These are phyloP conservation scores for Claviceps capensis DNA, from an alignment of 2,329 filamentous ascomycete species.

Conservation along the genomic window DNA sequence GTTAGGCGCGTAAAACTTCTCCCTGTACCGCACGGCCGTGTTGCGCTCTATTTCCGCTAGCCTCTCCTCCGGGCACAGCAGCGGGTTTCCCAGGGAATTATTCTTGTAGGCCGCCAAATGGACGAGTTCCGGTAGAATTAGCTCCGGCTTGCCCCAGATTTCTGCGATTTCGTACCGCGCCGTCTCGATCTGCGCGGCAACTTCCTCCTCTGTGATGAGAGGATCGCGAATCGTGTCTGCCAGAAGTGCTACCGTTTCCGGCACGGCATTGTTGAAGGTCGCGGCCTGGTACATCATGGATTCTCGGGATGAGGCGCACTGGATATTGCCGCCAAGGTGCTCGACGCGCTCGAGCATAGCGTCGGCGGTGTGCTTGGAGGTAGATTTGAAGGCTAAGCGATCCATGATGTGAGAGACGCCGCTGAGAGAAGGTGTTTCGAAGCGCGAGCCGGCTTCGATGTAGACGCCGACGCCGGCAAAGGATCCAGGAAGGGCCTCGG, in stretches of 20 bases:
- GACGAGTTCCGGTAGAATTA: constrained; percentile 88
- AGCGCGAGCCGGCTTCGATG: constrained; percentile 87
- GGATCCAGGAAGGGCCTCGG: constrained; percentile 83
- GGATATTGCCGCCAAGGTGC: constrained; percentile 83
- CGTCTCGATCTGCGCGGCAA: constrained; percentile 74
- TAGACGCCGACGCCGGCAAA: constrained; percentile 95
- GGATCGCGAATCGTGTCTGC: constrained; percentile 90
- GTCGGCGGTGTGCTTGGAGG: constrained; percentile 57
- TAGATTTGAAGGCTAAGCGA: constrained; percentile 86
- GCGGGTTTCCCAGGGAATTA: constrained; percentile 87
- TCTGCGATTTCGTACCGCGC: constrained; percentile 92
- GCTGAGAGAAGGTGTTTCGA: constrained; percentile 72
- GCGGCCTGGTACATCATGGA: constrained; percentile 98
- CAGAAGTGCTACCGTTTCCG: constrained; percentile 66
- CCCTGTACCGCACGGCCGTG: constrained; percentile 65
- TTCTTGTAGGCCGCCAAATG: constrained; percentile 93
- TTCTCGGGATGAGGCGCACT: constrained; percentile 90
- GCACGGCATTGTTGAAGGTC: constrained; percentile 88
- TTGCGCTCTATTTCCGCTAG: constrained; percentile 58
- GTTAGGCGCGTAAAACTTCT: constrained; percentile 77
- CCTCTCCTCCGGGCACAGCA: constrained; percentile 80
- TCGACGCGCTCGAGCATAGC: constrained; percentile 82
- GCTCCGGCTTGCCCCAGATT: constrained; percentile 94
- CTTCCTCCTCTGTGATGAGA: constrained; percentile 71
- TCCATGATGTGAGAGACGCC: constrained; percentile 96